These are phyloP conservation scores for Penicillium ochrochloron DNA, from an alignment of 495 filamentous ascomycete genomes.

Conservation along the genomic window DNA sequence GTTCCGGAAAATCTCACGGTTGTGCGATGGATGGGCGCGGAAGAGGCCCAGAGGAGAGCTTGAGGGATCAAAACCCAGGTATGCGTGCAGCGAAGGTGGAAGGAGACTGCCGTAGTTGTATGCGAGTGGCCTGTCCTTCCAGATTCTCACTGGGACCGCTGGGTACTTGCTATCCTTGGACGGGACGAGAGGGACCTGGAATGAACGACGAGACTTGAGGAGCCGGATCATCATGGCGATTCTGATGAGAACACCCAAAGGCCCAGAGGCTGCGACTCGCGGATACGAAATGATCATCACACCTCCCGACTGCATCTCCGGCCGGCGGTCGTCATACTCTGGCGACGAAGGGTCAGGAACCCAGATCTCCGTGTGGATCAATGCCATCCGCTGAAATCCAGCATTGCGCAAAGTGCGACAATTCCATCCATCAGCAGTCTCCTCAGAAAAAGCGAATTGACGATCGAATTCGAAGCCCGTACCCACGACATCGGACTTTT, in stretches of 20 bases:
- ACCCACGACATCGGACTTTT: constrained; percentile 64
- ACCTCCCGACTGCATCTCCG: constrained; percentile 42
- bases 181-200: constrained; percentile 70
- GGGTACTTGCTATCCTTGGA: constrained; percentile 58
- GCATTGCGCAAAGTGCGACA: constrained; percentile 75
- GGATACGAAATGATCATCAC: constrained; percentile 48
- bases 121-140: constrained; percentile 67
- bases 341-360: constrained; percentile 66
- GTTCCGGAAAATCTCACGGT: constrained; percentile 73
- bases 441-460: constrained; percentile 79
- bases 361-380: constrained; percentile 78
- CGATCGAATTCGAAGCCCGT: constrained; percentile 84
- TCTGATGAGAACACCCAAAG: constrained; percentile 14
- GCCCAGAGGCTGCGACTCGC: constrained; percentile 24
- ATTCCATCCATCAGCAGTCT: constrained; percentile 59
- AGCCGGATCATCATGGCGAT: constrained; percentile 31
- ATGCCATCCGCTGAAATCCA: constrained; percentile 71
- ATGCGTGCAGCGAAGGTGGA: constrained; percentile 61
- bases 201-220: constrained; percentile 35
- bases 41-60: constrained; percentile 66
- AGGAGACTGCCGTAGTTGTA: constrained; percentile 53
- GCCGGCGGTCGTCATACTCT: constrained; percentile 34
- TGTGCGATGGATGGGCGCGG: constrained; percentile 62
- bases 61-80: constrained; percentile 49
- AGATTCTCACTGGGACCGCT: constrained; percentile 70